These are phyloP conservation scores for Phytophthora chlamydospora DNA, from an alignment of 352 stramenopile species.

Conservation along the genomic window DNA sequence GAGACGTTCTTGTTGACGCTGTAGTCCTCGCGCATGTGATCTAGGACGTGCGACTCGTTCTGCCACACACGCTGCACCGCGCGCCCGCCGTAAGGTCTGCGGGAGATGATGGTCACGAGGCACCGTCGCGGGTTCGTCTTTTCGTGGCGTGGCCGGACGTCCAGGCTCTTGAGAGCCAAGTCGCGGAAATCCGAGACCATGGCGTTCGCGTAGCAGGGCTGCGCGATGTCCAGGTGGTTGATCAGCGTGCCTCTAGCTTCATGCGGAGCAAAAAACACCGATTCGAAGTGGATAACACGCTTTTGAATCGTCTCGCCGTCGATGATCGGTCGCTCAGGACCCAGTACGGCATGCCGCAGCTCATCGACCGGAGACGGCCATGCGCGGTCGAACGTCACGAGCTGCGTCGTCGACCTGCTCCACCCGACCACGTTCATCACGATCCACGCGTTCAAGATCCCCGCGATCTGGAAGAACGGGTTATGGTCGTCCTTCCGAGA, in stretches of 20 bases:
- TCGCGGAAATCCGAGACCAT: slow-evolving; percentile 16
- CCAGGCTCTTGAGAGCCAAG: slow-evolving; percentile 27
- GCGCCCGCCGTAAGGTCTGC: slow-evolving; percentile 41
- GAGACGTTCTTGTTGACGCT: slow-evolving; percentile 12
- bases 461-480: slow-evolving; percentile 40
- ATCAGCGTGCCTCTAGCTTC: slow-evolving; percentile 41
- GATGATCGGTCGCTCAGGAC: slow-evolving; percentile 6
- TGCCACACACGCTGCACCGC: slow-evolving; percentile 51
- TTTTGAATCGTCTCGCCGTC: slow-evolving; percentile 23
- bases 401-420: slow-evolving; percentile 17
- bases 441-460: slow-evolving; percentile 35
- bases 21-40: slow-evolving; percentile 38
- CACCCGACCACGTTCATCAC: slow-evolving; percentile 26
- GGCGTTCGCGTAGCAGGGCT: slow-evolving; percentile 32
- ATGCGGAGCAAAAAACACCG: slow-evolving; percentile 33
- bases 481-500: slow-evolving; percentile 40
- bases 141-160: not conserved
- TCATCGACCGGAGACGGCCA: slow-evolving; percentile 31
- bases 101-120: slow-evolving; percentile 51
- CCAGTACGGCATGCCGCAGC: slow-evolving; percentile 36
- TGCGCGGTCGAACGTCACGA: slow-evolving; percentile 40
- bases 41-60: slow-evolving; percentile 51
- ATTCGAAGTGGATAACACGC: slow-evolving; percentile 28
- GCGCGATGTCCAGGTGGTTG: slow-evolving; percentile 40
- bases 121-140: slow-evolving; percentile 3